Evolutionary conservation across 2,329 filamentous ascomycete genomes (phyloP).

Genomic region (Emergomyces pasteurianus): DNA sequence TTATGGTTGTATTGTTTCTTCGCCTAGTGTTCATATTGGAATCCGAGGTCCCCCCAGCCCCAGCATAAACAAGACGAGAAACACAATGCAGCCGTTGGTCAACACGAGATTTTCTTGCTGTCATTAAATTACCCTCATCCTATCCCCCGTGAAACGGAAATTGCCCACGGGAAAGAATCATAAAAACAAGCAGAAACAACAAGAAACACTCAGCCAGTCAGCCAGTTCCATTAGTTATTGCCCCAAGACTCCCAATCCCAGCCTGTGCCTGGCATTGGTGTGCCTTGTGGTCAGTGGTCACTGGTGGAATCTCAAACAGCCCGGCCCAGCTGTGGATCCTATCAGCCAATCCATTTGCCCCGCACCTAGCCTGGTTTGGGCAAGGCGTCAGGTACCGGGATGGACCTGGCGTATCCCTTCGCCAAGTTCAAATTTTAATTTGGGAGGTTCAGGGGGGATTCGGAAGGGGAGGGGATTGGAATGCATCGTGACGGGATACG

Average conservation of each 20-base stretch:
- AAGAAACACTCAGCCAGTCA: background rate
- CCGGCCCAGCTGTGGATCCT: background rate
- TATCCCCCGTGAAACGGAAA: too few relatives aligned
- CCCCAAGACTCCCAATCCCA: too few relatives aligned
- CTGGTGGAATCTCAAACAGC: background rate
- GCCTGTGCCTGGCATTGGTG: background rate
- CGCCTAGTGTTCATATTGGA: too few relatives aligned
- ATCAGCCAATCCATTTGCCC: conserved; percentile 1
- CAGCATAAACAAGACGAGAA: too few relatives aligned
- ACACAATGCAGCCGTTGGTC: too few relatives aligned
- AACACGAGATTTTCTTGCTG: too few relatives aligned
- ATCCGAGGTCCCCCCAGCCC: too few relatives aligned
- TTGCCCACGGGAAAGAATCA: background rate
- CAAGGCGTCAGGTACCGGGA: background rate
- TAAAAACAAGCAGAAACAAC: background rate
- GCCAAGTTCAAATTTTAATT: background rate
- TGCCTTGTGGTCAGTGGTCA: background rate
- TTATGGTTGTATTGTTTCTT: too few relatives aligned
- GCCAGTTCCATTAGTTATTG: too few relatives aligned
- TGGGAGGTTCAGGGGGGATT: background rate
- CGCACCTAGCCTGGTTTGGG: background rate
- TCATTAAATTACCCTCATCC: too few relatives aligned
- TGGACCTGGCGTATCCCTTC: background rate
- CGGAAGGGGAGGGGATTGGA: too few relatives aligned
- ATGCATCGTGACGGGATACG: too few relatives aligned